Evolutionary conservation across 306 rosid genomes (phyloP).

Genomic region (Dryas octopetala): DNA sequence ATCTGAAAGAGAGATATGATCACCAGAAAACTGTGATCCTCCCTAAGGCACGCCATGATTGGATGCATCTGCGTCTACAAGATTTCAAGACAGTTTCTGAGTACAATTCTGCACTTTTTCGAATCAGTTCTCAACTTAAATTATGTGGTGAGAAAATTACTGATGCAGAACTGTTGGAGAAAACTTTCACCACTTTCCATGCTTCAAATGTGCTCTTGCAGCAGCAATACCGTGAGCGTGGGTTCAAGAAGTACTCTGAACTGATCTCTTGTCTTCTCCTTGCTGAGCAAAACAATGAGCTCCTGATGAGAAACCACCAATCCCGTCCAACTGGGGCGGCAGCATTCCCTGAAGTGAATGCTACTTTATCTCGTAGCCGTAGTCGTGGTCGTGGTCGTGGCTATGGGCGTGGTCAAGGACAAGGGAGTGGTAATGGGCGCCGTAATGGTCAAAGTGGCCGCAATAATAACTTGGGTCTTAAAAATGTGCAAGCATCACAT

Average conservation of each 20-base stretch:
- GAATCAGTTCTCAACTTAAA: background rate
- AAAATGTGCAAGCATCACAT: background rate
- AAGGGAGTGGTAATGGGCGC: background rate
- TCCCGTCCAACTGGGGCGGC: background rate
- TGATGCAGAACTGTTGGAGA: background rate
- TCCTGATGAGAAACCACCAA: background rate
- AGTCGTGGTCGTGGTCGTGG: too few species aligned
- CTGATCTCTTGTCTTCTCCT: background rate
- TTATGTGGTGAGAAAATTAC: background rate
- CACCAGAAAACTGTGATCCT: background rate
- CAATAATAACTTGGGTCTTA: too few species aligned
- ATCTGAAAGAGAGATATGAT: background rate
- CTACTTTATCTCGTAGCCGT: background rate
- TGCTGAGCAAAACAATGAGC: background rate
- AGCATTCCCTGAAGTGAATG: slow-evolving; percentile 1
- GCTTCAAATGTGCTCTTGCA: background rate
- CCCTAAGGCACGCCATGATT: background rate
- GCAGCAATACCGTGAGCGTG: background rate
- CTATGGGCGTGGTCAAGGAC: background rate
- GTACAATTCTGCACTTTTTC: background rate
- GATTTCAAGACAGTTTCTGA: background rate
- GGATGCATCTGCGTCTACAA: background rate
- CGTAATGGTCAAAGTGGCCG: too few species aligned
- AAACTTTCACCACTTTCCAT: background rate
- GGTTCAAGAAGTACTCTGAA: background rate